Percentiles rank a stretch among this genome's conserved stretches.
Conservation (phyloP, 1,139 yeast genomes). For the Geotrichum klebahnii region DNA sequence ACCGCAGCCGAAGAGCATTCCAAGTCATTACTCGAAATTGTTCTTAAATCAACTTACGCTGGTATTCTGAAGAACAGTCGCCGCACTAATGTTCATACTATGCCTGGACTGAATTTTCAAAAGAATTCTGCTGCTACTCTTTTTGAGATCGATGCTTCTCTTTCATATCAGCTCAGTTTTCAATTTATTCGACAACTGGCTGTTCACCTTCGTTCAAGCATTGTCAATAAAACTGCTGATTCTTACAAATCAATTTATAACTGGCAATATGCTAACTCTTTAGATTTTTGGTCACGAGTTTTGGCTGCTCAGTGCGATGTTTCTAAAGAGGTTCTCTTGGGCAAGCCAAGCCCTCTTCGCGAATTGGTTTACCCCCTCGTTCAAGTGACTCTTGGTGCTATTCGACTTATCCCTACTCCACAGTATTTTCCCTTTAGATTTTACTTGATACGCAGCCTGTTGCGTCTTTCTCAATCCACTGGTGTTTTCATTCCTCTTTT, state of each 20-base stretch:
- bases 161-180: slow-evolving; percentile 84
- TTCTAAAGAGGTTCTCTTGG: slow-evolving; percentile 37
- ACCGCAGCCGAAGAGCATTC: slow-evolving; percentile 58
- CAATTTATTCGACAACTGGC: slow-evolving; percentile 92
- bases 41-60: slow-evolving; percentile 70
- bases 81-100: slow-evolving; percentile 78
- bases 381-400: slow-evolving; percentile 89
- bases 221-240: slow-evolving; percentile 58
- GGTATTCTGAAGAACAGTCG: slow-evolving; percentile 76
- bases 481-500: slow-evolving; percentile 89
- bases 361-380: slow-evolving; percentile 90
- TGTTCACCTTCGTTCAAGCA: slow-evolving; percentile 79
- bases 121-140: slow-evolving; percentile 78
- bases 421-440: slow-evolving; percentile 93
- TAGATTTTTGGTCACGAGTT: slow-evolving; percentile 96
- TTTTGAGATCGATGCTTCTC: slow-evolving; percentile 65
- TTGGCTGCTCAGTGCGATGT: slow-evolving; percentile 64
- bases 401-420: slow-evolving; percentile 85
- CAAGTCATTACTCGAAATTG: slow-evolving; percentile 43
- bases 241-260: slow-evolving; percentile 67
- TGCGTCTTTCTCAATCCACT: slow-evolving; percentile 77
- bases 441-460: slow-evolving; percentile 74
- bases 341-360: slow-evolving; percentile 60
- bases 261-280: slow-evolving; percentile 94
- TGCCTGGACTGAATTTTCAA: slow-evolving; percentile 80